Conservation (phyloP, 495 filamentous ascomycete species). For the Trichoderma virens region DNA sequence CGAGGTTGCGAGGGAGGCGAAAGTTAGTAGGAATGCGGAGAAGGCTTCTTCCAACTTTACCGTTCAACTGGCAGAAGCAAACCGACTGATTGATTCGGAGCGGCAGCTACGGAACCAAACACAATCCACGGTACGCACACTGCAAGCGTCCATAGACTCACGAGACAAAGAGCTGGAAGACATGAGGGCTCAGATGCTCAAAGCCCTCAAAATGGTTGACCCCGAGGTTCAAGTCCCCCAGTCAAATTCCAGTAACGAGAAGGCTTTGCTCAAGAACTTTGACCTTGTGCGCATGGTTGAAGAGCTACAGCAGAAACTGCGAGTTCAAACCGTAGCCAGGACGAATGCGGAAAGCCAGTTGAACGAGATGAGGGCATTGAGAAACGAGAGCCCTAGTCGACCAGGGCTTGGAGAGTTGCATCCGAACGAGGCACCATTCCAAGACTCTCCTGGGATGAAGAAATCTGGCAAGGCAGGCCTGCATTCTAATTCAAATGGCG, state of each 20-base stretch:
- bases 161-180: conserved; percentile 72
- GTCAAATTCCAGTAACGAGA: conserved; percentile 41
- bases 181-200: conserved; percentile 67
- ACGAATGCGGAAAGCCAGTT: conserved; percentile 77
- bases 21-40: conserved; percentile 84
- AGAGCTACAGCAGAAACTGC: conserved; percentile 74
- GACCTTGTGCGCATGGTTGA: conserved; percentile 87
- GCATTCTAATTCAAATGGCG: conserved; percentile 65
- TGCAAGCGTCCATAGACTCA: conserved; percentile 69
- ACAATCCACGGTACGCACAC: conserved; percentile 73
- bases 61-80: conserved; percentile 80
- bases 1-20: conserved; percentile 83
- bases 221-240: conserved; percentile 51
- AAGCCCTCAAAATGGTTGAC: conserved; percentile 79
- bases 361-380: conserved; percentile 68
- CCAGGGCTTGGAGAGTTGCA: conserved; percentile 76
- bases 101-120: conserved; percentile 77
- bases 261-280: conserved; percentile 52
- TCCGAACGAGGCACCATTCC: conserved; percentile 68
- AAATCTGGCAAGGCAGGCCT: conserved; percentile 57
- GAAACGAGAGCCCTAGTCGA: conserved; percentile 63
- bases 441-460: conserved; percentile 59
- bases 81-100: conserved; percentile 85
- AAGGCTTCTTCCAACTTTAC: conserved; percentile 76
- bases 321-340: conserved; percentile 78